Evolutionary conservation across 306 rosid species (phyloP).

Genomic region (Luffa acutangula): DNA sequence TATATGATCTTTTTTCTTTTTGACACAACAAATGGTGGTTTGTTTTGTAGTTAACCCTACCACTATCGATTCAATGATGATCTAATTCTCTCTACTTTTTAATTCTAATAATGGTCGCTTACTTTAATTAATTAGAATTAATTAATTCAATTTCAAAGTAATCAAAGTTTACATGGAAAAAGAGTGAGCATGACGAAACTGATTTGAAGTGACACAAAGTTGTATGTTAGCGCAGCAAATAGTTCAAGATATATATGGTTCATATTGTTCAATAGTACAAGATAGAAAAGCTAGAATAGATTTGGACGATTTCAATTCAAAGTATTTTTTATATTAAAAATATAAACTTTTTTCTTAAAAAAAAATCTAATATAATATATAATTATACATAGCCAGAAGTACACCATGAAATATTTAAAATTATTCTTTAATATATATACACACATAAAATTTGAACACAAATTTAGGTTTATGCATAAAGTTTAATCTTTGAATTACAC

Average conservation of each 20-base stretch:
- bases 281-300: background rate
- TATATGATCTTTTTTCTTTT: background rate
- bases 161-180: background rate
- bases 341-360: no score
- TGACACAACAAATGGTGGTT: background rate
- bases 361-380: no score
- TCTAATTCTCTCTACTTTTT: background rate
- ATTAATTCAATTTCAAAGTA: background rate
- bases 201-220: background rate
- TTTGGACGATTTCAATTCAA: background rate
- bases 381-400: no score
- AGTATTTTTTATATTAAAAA: background rate
- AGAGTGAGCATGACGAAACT: background rate
- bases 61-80: background rate
- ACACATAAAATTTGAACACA: no score
- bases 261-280: background rate
- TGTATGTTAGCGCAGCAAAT: background rate
- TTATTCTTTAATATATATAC: no score
- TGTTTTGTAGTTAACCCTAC: background rate
- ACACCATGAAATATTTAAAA: no score
- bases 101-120: background rate
- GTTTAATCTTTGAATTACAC: no score
- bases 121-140: background rate
- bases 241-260: background rate
- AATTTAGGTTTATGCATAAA: no score